A percentile compares a stretch with the other conserved stretches of the same genome.
Evolutionary conservation across 202 grass and related monocot genomes (phyloP).

Genomic region (Carex sylvatica): DNA sequence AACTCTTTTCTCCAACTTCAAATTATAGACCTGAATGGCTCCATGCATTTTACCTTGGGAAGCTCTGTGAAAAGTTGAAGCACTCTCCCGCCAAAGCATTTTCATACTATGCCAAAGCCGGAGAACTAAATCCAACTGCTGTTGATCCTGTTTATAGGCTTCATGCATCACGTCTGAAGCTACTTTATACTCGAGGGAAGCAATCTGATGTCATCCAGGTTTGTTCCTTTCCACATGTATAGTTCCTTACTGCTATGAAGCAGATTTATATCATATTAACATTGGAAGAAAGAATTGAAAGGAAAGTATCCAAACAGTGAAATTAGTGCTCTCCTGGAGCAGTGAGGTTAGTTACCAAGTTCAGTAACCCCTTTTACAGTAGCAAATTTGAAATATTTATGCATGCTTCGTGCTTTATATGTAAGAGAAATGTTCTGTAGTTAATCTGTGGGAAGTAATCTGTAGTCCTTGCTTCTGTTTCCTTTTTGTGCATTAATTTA

Average conservation of each 20-base stretch:
- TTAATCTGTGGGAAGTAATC: not conserved
- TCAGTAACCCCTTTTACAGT: not conserved
- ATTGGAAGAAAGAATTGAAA: conserved; percentile 7
- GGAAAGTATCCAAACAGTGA: conserved; percentile 8
- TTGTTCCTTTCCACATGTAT: conserved; percentile 28
- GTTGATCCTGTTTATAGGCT: conserved; percentile 95
- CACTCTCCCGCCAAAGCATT: conserved; percentile 74
- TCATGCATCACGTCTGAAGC: conserved; percentile 89
- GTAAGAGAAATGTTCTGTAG: not conserved
- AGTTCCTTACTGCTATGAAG: not conserved
- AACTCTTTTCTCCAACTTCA: not conserved
- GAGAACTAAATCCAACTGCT: conserved; percentile 66
- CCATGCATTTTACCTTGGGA: conserved; percentile 97
- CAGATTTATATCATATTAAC: not conserved
- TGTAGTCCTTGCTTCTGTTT: not conserved
- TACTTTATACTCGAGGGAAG: conserved; percentile 84
- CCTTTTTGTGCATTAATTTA: conserved; percentile 22
- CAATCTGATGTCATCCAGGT: conserved; percentile 81
- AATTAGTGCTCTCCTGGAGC: not conserved
- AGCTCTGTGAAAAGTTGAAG: conserved; percentile 85
- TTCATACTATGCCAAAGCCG: conserved; percentile 77
- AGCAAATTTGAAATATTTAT: not conserved
- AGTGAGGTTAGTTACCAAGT: conserved; percentile 3
- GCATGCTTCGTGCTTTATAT: not conserved
- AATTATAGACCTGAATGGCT: conserved; percentile 75